Conservation (phyloP, 129 eudicot genomes). For the sunflower (Helianthus annuus) region DNA sequence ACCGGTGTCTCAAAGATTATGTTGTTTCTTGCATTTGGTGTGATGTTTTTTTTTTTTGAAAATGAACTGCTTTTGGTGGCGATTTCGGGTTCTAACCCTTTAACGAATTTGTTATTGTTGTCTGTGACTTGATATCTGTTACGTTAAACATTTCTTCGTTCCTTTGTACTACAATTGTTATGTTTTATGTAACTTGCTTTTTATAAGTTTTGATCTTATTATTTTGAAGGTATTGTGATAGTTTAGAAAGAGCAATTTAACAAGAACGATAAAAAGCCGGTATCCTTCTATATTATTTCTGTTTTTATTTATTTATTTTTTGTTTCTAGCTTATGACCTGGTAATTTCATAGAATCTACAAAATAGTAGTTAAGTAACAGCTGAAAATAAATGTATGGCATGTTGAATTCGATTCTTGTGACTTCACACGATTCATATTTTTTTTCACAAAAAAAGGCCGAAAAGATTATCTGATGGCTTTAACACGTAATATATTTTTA, state of each 20-base stretch:
- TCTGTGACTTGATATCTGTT: not conserved
- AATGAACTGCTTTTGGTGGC: not conserved
- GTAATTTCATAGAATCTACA: not conserved
- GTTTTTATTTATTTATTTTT: no score
- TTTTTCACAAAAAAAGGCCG: not conserved
- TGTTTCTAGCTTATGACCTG: not conserved
- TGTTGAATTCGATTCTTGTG: conserved; percentile 24
- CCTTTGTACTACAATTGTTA: not conserved
- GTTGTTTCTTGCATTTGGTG: not conserved
- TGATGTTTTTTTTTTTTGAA: not conserved
- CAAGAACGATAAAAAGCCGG: not conserved
- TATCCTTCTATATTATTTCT: not conserved
- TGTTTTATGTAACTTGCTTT: not conserved
- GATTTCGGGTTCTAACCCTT: not conserved
- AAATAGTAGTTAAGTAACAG: not conserved
- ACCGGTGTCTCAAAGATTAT: not conserved
- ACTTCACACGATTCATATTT: conserved; percentile 22
- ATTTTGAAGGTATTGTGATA: not conserved
- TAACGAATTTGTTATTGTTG: not conserved
- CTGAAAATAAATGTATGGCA: not conserved
- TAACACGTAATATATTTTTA: not conserved
- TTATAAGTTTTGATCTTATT: not conserved
- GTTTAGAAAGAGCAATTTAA: not conserved
- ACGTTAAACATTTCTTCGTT: not conserved
- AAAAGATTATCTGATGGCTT: not conserved